Conservation (phyloP, 2,329 filamentous ascomycete species). For the Colletotrichum higginsianum region DNA sequence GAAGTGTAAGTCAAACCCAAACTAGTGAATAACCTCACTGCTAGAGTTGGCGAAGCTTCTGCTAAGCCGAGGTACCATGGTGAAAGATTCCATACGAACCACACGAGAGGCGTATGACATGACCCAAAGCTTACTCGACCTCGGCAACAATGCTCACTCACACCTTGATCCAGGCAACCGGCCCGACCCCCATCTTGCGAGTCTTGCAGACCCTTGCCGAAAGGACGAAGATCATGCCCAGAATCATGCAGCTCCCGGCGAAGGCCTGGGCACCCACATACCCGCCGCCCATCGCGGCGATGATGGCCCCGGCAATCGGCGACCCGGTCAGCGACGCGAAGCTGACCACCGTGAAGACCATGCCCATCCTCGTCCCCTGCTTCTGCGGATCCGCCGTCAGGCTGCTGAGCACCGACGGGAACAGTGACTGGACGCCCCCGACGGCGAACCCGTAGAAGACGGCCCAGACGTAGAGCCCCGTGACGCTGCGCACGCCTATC, state of each 20-base stretch:
- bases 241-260: constrained; percentile 38
- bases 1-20: no score
- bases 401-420: constrained; percentile 56
- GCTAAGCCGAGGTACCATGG: no score
- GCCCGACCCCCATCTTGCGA: constrained; percentile 26
- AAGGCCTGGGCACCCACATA: constrained; percentile 46
- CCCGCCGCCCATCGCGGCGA: constrained; percentile 45
- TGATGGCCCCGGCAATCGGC: constrained; percentile 52
- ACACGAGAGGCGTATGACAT: no score
- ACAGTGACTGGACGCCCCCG: constrained; percentile 50
- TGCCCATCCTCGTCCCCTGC: constrained; percentile 60
- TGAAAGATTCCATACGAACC: no score
- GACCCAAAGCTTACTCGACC: no score
- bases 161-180: constrained; percentile 25
- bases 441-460: constrained; percentile 50
- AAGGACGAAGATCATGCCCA: constrained; percentile 41
- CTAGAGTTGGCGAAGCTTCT: no score
- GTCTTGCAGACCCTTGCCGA: constrained; percentile 40
- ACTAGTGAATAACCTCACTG: no score
- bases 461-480: constrained; percentile 48
- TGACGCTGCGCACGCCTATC: constrained; percentile 45
- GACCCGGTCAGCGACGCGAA: constrained; percentile 60
- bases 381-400: constrained; percentile 57
- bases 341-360: constrained; percentile 58
- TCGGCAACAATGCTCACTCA: neutral